Evolutionary conservation across 2,329 filamentous ascomycete genomes (phyloP).

Genomic region (Curvularia eragrostidis): DNA sequence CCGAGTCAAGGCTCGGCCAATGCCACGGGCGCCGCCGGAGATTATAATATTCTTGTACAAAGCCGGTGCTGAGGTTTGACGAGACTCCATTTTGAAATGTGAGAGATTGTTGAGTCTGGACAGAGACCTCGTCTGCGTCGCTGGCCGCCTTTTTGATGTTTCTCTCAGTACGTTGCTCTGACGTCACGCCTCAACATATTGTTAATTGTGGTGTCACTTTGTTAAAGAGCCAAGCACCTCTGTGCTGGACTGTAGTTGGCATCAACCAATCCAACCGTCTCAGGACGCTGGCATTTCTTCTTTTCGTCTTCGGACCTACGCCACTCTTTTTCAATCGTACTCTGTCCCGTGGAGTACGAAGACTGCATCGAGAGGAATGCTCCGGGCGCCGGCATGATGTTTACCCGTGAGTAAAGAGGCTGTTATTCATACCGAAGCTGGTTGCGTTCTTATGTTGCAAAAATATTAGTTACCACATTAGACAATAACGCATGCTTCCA

Average conservation of each 20-base stretch:
- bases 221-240: not conserved
- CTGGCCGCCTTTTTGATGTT: slow-evolving; percentile 6
- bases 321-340: not conserved
- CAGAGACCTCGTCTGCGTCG: slow-evolving; percentile 4
- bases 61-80: slow-evolving; percentile 10
- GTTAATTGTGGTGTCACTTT: slow-evolving; percentile 2
- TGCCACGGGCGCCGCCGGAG: slow-evolving; percentile 56
- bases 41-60: slow-evolving; percentile 48
- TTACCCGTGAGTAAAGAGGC: not conserved
- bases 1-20: slow-evolving; percentile 56
- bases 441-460: too few relatives aligned
- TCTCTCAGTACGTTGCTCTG: slow-evolving; percentile 31
- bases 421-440: too few relatives aligned
- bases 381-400: not conserved
- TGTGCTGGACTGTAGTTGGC: not conserved
- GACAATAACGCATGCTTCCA: too few relatives aligned
- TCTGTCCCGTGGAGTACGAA: too few relatives aligned
- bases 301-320: not conserved
- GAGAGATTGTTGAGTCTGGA: slow-evolving; percentile 1
- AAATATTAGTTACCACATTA: too few relatives aligned
- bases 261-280: not conserved
- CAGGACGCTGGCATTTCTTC: not conserved
- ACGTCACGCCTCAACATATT: slow-evolving; percentile 32
- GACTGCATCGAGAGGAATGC: too few relatives aligned
- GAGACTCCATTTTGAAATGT: slow-evolving; percentile 12